Evolutionary conservation across 2,329 filamentous ascomycete genomes (phyloP), one percentile per base, ranked within the genome.

Genomic region (Drechslera avenae): DNA sequence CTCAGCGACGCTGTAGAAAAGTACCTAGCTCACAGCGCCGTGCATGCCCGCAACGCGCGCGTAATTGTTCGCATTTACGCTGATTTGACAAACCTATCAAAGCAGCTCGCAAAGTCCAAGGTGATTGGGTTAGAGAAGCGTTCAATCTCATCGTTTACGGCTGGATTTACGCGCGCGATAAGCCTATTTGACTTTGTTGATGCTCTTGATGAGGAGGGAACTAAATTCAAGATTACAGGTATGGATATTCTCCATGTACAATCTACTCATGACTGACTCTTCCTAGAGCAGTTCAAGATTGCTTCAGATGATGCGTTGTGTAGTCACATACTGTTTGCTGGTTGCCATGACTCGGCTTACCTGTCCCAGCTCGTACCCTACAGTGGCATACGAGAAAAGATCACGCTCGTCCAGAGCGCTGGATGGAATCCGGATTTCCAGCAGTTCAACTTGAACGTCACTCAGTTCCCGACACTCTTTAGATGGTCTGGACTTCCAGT

Each of bases 291-390:
- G 53, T 74, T 77, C 63, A 73, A 76, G 4, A 73, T 85, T 1
- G 85, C 83, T 53, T 79, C 77, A 28, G 80, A 85, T 37, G 83
- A 83, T 58, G 72, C 77, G 3, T 82, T 86, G 61, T 88, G 85
- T 73, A 83, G 82, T 58, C 84, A 86, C 63, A 84, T 88, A 30
- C 83, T 82, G 62, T 83, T 86, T 50, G 85, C 83, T 4, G 83
- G 80, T 32, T 87, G 84, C 60, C 83, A 86, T 57, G 82, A 87
- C 58, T 75, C 75, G 18, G 79, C 80, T 42, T 86, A 86, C 63
- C 70, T 85, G 37, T 78, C 81, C 6, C 76, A 85, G 39, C 72
- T 87, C 19, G 80, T 77, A 4, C 80, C 81, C 6, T 81, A 82
- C 59, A 73, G 72, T 35, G 79, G 78, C 35, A 75, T 78, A 50